Evolutionary conservation across 352 stramenopile genomes (phyloP).

Genomic region (Peronospora farinosa): DNA sequence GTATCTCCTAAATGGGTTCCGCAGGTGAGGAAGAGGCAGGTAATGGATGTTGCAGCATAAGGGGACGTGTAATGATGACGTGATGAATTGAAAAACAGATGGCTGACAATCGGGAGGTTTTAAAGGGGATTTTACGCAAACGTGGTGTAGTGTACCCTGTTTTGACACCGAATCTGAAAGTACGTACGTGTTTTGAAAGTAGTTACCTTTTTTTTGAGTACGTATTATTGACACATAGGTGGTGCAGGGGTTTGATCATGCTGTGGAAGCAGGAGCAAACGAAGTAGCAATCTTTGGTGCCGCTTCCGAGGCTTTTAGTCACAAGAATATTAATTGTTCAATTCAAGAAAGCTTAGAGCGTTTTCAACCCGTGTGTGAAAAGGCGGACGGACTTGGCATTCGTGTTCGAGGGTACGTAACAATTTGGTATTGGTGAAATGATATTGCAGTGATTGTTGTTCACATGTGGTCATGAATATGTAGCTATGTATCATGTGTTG

Average conservation of each 20-base stretch:
- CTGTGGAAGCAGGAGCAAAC: conserved; percentile 73
- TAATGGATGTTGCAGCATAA: not conserved
- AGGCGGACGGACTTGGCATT: conserved; percentile 69
- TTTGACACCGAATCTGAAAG: conserved; percentile 92
- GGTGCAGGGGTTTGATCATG: conserved; percentile 77
- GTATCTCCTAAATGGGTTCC: conserved; percentile 97
- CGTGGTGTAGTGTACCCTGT: conserved; percentile 83
- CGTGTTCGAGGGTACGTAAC: conserved; percentile 78
- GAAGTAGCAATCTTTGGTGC: conserved; percentile 95
- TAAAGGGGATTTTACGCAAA: conserved; percentile 77
- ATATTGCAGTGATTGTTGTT: no score
- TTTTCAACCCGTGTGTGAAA: conserved; percentile 86
- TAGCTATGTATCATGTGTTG: conserved; percentile 94
- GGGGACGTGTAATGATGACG: not conserved
- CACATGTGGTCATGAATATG: not conserved
- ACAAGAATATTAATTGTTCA: conserved; percentile 96
- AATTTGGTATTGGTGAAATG: no score
- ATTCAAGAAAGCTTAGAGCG: conserved; percentile 93
- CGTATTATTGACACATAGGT: not conserved
- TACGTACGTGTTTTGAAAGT: not conserved
- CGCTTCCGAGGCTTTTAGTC: conserved; percentile 92
- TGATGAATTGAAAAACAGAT: conserved; percentile 61
- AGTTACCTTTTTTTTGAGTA: not conserved
- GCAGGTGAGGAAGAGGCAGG: conserved; percentile 38
- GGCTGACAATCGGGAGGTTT: conserved; percentile 87